Conservation (phyloP, 2,329 filamentous ascomycete genomes). For the Lasiodiplodia sp. region DNA sequence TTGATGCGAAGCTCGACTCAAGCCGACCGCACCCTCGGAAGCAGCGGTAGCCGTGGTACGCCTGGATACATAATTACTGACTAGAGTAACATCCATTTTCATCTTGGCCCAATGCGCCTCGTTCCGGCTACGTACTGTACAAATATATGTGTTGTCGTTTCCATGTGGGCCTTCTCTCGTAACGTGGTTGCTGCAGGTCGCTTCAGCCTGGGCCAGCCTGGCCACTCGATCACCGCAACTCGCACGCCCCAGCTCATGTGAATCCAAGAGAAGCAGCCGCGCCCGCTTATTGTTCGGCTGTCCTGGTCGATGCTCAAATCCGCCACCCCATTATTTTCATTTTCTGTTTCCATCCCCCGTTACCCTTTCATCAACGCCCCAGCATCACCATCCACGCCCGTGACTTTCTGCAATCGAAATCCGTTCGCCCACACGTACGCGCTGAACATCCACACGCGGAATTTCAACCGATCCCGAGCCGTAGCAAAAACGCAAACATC, state of each 20-base stretch:
- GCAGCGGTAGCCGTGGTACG: not conserved
- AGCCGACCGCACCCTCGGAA: not conserved
- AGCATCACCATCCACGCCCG: not conserved
- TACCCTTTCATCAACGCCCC: not conserved
- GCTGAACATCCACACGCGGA: not conserved
- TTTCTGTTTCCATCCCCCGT: not conserved
- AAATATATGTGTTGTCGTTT: not conserved
- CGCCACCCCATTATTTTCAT: not conserved
- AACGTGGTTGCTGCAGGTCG: not conserved
- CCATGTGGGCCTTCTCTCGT: not conserved
- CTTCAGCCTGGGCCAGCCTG: not conserved
- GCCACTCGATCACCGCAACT: not conserved
- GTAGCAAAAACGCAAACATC: not conserved
- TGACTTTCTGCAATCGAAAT: not conserved
- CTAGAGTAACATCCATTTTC: not conserved
- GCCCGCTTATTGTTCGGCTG: not conserved
- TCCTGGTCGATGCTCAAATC: not conserved
- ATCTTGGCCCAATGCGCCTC: not conserved
- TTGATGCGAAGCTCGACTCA: not conserved
- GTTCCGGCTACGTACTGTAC: not conserved
- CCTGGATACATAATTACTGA: not conserved
- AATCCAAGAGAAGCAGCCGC: not conserved
- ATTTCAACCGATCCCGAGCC: not conserved
- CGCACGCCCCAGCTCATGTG: not conserved
- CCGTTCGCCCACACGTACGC: not conserved